Evolutionary conservation across 202 grass and related monocot species (phyloP), one percentile per base, ranked within the genome.

Genomic region (Saccharum hybrid): DNA sequence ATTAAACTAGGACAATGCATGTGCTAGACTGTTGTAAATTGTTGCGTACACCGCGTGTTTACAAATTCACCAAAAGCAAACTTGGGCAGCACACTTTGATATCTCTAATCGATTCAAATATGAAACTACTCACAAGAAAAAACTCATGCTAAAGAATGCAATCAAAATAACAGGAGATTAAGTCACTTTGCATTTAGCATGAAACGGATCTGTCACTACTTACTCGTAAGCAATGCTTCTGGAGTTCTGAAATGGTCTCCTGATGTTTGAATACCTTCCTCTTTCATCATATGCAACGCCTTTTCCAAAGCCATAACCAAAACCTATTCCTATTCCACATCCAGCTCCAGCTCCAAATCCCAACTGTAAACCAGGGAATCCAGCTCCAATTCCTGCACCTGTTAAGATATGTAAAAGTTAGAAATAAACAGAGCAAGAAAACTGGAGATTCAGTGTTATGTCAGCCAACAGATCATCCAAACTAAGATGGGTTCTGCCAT

Each of bases 311-410:
- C 93, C 93, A 67, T 98, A 98, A 40, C 93, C 96, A 51, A 98
- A 98, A 63, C 96, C 93, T 56, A 98, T 79, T 68, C 93, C 96
- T 85, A 94, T 78, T 85, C 96, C 93, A 87, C 96, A 98, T 66
- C 91, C 96, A 81, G 89, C 92, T 71, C 96, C 96, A 67, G 77
- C 74, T 61, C 96, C 93, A 15, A 94, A 87, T 46, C 96, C 96
- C 63, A 96, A 67, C 63, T 94, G 91, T 49, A 96, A 86, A 66
- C 96, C 96, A 76, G 93, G 89, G 68, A 98, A 88, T 72, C 96
- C 96, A 49, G 83, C 89, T 69, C 96, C 96, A 66, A 94, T 85
- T 80, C 96, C 96, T 36, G 89, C 85, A 73, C 89, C 93, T 98
- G 87, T 84, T 75, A 57, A 81, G 74, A 67, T 23, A 86, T 12